phyloP scores from a whole-genome alignment of 345 rosid genomes.

The Ailanthus altissimus region DNA sequence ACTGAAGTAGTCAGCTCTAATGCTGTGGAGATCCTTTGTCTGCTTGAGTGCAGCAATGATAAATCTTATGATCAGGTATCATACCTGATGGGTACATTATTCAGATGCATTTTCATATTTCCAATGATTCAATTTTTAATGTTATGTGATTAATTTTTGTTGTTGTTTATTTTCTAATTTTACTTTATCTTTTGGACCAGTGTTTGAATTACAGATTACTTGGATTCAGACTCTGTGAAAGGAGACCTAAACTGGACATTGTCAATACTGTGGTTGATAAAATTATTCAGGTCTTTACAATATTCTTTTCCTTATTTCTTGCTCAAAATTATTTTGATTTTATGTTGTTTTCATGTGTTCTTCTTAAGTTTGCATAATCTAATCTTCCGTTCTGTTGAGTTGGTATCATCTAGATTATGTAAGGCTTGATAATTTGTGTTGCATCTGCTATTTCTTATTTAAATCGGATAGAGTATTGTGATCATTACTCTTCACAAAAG shows the following conservation, averaged over 20 bases:
- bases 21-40: constrained; percentile 62
- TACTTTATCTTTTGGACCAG: constrained; percentile 34
- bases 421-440: background rate
- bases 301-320: constrained; percentile 25
- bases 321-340: background rate
- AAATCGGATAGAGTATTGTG: background rate
- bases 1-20: constrained; percentile 53
- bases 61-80: constrained; percentile 70
- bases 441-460: background rate
- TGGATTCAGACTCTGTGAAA: constrained; percentile 75
- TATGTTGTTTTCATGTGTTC: background rate
- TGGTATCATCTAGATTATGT: background rate
- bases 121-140: background rate
- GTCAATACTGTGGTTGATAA: constrained; percentile 45
- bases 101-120: constrained; percentile 12
- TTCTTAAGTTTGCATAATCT: background rate
- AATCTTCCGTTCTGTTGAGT: constrained; percentile 1
- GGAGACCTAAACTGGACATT: constrained; percentile 36
- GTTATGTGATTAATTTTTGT: constrained; percentile 4
- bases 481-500: background rate
- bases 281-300: constrained; percentile 60
- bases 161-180: background rate
- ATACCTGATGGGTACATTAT: constrained; percentile 2
- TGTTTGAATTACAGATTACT: constrained; percentile 81
- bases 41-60: constrained; percentile 73